Base-by-base conservation (phyloP, 2,329 filamentous ascomycete species). In the Trichothecium roseum region DNA sequence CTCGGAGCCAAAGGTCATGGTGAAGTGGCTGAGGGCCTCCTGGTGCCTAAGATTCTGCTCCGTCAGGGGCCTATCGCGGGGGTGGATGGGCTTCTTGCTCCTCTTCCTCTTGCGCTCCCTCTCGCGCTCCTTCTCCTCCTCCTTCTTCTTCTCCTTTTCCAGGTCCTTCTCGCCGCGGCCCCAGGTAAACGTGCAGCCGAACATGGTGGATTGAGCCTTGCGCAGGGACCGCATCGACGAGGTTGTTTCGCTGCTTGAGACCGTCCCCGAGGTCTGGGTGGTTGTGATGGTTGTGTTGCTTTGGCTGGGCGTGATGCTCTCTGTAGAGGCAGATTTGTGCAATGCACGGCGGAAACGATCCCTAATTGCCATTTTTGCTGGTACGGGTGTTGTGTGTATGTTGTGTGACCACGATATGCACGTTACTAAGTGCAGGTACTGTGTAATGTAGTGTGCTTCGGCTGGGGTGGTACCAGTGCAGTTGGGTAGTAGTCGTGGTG, bases 31-130 rank as follows among this genome's bases (percentile, higher is more conserved):
- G 27, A 70, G 54, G 49, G 64, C 55, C 51, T 67, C 60, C 46
- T 67, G 65, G 45, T 69, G 61, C 37, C 56, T 53, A 14, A 67
- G 53, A 48, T 68, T 68, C 35, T 62, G 55, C 37, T 58, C 53
- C 8, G 61, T 66, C 34, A 67, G 53, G 18, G 62, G 62, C 44
- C 59, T 55, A 49, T 67, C 62, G 51, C 61, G 60, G 6, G 64
- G 63, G 45, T 68, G 63, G 14, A 50, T 42, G 40, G 34, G 35
- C 37, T 48, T 50, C 39, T 45, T 48, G 41, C 34, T 31, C 14
- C 39, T 49, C 47, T 52, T 54, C 29, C 43, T 39, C 40, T 50
- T 53, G 34, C 49, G 47, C n/a, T 52, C 51, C 39, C 51, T 53
- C 20, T 24, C 20, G 6, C 20, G 20, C 10, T 24, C 20, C 39